A percentile compares a stretch with the other conserved stretches of the same genome.
Evolutionary conservation across 257 asterid genomes (phyloP).

Genomic region (Solanum paucissectum): DNA sequence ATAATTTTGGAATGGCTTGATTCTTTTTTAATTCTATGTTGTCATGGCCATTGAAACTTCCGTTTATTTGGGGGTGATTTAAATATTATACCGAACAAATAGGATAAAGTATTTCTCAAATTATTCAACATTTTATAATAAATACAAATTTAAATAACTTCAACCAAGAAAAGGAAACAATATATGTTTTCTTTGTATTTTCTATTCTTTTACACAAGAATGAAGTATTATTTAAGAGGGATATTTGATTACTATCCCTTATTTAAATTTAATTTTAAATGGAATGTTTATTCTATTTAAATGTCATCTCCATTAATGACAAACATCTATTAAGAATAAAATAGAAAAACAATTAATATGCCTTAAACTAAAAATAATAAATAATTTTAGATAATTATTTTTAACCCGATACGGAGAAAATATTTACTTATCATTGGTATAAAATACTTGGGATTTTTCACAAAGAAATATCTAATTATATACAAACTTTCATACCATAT

Average conservation of each 20-base stretch:
- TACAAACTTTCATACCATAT: too few relatives aligned
- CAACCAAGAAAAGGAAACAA: background rate
- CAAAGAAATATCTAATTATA: too few relatives aligned
- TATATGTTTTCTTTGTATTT: background rate
- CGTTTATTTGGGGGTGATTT: constrained; percentile 18
- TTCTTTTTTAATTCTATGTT: background rate
- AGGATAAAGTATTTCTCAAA: background rate
- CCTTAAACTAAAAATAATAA: background rate
- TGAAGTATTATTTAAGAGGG: background rate
- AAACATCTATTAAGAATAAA: background rate
- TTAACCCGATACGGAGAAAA: background rate
- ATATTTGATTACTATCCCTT: too few relatives aligned
- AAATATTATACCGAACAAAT: constrained; percentile 17
- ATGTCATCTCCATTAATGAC: background rate
- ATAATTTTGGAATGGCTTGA: background rate
- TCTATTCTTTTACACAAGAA: background rate
- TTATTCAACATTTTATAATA: background rate
- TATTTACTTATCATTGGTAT: background rate
- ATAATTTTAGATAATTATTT: too few relatives aligned
- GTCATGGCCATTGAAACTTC: constrained; percentile 30
- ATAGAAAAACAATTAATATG: too few relatives aligned
- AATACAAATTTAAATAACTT: background rate
- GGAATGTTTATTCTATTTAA: background rate
- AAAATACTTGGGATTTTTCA: too few relatives aligned
- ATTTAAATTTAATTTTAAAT: too few relatives aligned